Evolutionary conservation across 2,329 filamentous ascomycete genomes (phyloP).

Genomic region (Ascochyta rabiei): DNA sequence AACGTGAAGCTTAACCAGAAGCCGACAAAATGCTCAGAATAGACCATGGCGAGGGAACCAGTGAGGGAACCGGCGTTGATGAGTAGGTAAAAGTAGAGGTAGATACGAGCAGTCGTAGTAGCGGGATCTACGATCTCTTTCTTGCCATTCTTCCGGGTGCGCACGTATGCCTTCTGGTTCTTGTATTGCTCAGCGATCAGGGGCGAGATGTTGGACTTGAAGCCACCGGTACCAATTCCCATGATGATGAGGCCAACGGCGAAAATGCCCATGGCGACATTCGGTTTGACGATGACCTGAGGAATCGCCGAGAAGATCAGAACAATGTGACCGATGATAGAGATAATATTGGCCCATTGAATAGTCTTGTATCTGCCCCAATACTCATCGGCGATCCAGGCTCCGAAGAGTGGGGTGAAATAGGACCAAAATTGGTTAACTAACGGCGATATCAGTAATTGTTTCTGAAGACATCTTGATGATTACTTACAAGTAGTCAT

Average conservation of each 20-base stretch:
- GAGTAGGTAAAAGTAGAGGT: conserved; percentile 44
- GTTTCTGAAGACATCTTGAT: neutral
- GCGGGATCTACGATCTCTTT: conserved; percentile 70
- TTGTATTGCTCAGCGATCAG: conserved; percentile 64
- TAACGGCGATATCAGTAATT: neutral
- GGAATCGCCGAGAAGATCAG: conserved; percentile 64
- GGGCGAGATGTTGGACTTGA: conserved; percentile 69
- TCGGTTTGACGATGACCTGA: conserved; percentile 54
- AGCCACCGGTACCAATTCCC: conserved; percentile 70
- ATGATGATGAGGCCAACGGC: conserved; percentile 66
- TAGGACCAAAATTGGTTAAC: conserved; percentile 63
- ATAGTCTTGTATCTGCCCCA: conserved; percentile 67
- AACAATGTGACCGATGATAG: conserved; percentile 62
- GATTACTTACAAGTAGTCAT: conserved; percentile 50
- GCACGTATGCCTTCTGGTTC: conserved; percentile 36
- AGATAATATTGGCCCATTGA: conserved; percentile 61
- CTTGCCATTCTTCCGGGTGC: conserved; percentile 46
- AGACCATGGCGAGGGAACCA: conserved; percentile 47
- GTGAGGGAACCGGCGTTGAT: conserved; percentile 49
- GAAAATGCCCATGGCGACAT: conserved; percentile 60
- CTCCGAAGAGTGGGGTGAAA: conserved; percentile 63
- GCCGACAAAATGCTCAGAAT: conserved; percentile 58
- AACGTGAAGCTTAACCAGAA: conserved; percentile 76
- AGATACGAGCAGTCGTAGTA: conserved; percentile 71
- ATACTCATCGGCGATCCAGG: conserved; percentile 65